Evolutionary conservation across 768 basidiomycete genomes (phyloP), one percentile per base, ranked within the genome.

Genomic region (Vishniacozyma victoriae): DNA sequence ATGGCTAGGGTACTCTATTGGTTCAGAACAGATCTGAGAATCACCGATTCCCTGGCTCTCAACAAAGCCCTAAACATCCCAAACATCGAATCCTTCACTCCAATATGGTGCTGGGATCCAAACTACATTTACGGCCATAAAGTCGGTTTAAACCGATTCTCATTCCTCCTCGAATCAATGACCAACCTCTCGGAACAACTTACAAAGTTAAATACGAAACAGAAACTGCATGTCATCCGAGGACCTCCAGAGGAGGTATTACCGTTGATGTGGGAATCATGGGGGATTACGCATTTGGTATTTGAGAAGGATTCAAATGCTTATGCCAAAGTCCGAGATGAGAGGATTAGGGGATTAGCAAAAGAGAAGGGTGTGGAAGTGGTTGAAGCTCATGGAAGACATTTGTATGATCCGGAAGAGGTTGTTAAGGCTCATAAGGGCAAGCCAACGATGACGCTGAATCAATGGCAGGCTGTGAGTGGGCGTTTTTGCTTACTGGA

Each of bases 211-310:
- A 72, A 75, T 41, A 35, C 54, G 2, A 44, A 52, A 7, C 69
- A 73, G 35, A 61, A 65, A 23, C 48, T 75, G 3, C 60, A 64
- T 31, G 72, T 74, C 2, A 48, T 74, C 3, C 51, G 71, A 5
- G 72, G 72, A 2, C 42, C 58, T 24, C 74, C 74, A 1, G 53
- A 58, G 36, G 51, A 60, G 31, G 60, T 74, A 1, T 48, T 74
- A 25, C 63, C 64, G 4, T 46, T 60, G 22, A 33, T 73, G 12
- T 70, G 61, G 50, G 55, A 64, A 31, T 54, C 62, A 15, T 75
- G 74, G 73, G 67, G 69, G 14, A 68, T 75, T 15, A 74, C 73
- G 5, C 72, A 75, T 57, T 38, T 75, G 16, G 63, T 66, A 3
- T 71, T 53, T 45, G 69, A 71, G 44, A 69, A 69, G 50, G 69